Conservation (phyloP, 2,329 filamentous ascomycete genomes). For the Talaromyces sp. region DNA sequence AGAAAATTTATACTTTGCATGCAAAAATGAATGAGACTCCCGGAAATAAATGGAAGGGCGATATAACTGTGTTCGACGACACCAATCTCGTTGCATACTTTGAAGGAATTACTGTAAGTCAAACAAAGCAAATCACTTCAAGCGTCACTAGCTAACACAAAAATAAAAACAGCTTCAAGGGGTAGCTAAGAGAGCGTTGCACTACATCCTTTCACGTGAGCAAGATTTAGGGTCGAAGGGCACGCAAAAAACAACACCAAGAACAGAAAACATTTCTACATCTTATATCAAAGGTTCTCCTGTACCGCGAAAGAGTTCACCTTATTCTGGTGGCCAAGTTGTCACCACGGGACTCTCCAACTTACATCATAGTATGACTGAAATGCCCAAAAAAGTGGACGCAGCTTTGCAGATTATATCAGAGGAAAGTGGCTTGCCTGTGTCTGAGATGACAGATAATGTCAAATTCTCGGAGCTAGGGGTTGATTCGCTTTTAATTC, state of each 20-base stretch:
- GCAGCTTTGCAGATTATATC: constrained; percentile 19
- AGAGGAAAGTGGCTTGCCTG: constrained; percentile 19
- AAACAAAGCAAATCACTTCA: neutral
- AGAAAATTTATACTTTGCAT: constrained; percentile 55
- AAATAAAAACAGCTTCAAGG: neutral
- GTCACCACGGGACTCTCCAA: too few relatives aligned
- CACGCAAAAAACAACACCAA: neutral
- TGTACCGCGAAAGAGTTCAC: neutral
- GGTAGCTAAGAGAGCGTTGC: neutral
- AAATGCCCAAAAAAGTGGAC: neutral
- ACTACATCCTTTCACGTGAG: neutral
- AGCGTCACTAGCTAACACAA: constrained; percentile 14
- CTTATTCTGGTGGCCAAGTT: neutral
- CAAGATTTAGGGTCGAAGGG: neutral
- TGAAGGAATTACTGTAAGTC: neutral
- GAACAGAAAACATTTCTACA: neutral
- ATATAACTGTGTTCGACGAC: constrained; percentile 17
- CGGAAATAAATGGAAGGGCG: constrained; percentile 14
- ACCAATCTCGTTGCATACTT: constrained; percentile 12
- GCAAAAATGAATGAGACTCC: constrained; percentile 52
- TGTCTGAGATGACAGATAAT: constrained; percentile 19
- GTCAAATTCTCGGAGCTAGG: constrained; percentile 25
- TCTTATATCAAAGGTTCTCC: neutral
- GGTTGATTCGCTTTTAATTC: constrained; percentile 32
- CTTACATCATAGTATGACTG: neutral